Evolutionary conservation across 1,139 yeast species (phyloP), one percentile per base, ranked within the genome.

Genomic region (Lodderomyces margitis): DNA sequence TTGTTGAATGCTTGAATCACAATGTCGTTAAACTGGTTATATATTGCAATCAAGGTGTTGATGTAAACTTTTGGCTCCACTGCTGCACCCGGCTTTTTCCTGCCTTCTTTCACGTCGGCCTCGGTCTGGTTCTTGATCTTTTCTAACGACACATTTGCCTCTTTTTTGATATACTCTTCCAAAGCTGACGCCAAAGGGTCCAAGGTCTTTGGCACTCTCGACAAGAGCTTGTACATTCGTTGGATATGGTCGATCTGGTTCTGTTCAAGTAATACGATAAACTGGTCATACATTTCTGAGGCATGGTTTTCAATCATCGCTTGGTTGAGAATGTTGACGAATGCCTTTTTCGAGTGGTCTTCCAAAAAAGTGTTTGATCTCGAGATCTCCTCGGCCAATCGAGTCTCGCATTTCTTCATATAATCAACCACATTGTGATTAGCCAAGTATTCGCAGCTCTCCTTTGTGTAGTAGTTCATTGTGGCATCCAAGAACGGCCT

Each of bases 361-460:
- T 91, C 96, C 61, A 89, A 73, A 57, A 86, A 86, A 59, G 83
- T 76, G 47, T 82, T 83, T 46, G 92, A 81, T 39, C 95, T 75
- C 38, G 82, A 77, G 45, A 83, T 79, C 64, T 92, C 98, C 59
- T 89, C 96, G 31, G 79, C 78, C 38, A 92, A 78, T 49, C 97
- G 75, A 37, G 78, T 74, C 55, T 87, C 91, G 39, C 96, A 95
- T 61, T 85, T 87, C 51, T 79, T 81, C 80, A 92, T 83, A 64
- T 92, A 92, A 57, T 88, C 96, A 31, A 91, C 92, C 39, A 91
- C 95, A 52, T 89, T 85, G 60, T 88, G 86, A 33, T 79, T 77
- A 4, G 76, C 65, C 49, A 92, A 70, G 58, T 81, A 89, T 39
- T 73, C 73, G 17, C 71, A 68, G 38, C 95, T 81, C 62, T 91